Percentiles rank a stretch among this genome's conserved stretches.
Conservation (phyloP, 768 basidiomycete species). For the Mycena pura region DNA sequence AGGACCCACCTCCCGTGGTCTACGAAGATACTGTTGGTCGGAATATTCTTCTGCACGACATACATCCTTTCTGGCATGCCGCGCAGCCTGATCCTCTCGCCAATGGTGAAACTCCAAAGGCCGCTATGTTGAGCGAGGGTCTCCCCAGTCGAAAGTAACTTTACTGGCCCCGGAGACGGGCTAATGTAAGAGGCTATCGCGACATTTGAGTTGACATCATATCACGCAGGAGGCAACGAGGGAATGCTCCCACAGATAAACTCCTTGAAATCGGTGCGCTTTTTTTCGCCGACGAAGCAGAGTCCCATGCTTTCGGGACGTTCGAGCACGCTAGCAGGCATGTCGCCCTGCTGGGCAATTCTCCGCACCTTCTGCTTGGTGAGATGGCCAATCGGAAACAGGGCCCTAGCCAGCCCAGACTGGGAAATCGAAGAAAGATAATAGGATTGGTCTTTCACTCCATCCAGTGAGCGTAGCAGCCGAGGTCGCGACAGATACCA, state of each 20-base stretch:
- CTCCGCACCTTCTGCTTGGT: constrained; percentile 76
- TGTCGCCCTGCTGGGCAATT: constrained; percentile 63
- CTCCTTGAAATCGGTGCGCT: constrained; percentile 25
- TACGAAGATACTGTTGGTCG: constrained; percentile 72
- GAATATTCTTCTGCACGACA: constrained; percentile 73
- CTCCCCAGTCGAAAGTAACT: constrained; percentile 61
- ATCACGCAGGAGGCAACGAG: not conserved
- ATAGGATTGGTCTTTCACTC: constrained; percentile 88
- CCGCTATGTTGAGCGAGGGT: constrained; percentile 70
- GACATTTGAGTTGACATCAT: not conserved
- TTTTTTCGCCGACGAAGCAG: constrained; percentile 89
- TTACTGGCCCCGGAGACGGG: constrained; percentile 71
- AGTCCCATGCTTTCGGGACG: constrained; percentile 92
- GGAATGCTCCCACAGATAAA: constrained; percentile 55
- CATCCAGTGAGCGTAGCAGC: constrained; percentile 62
- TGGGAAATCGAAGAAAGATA: constrained; percentile 85
- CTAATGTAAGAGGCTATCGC: constrained; percentile 77
- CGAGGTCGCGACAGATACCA: constrained; percentile 59
- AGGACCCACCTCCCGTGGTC: constrained; percentile 69
- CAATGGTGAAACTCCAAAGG: constrained; percentile 86
- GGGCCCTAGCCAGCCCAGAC: constrained; percentile 62
- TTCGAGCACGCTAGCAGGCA: constrained; percentile 68
- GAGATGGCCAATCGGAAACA: constrained; percentile 79
- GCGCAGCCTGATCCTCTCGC: constrained; percentile 73
- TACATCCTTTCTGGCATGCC: constrained; percentile 71